A percentile compares a stretch with the other conserved stretches of the same genome.
These are phyloP conservation scores for Beta lomatogona DNA, from an alignment of 179 eudicot species.

Conservation along the genomic window DNA sequence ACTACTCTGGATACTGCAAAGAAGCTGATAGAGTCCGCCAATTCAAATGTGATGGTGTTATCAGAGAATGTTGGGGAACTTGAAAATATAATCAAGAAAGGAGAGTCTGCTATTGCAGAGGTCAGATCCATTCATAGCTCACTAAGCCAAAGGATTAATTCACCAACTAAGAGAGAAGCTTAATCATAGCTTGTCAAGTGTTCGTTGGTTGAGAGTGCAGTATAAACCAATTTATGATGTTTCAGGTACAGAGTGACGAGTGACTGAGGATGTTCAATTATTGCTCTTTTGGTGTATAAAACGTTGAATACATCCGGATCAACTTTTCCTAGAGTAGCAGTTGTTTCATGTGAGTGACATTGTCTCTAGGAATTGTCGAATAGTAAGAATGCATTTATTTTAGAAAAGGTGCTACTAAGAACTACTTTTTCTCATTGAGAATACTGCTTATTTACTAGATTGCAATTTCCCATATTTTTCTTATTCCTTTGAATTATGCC, in stretches of 20 bases:
- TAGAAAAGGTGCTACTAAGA: neutral
- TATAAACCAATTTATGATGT: neutral
- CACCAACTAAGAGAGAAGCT: slow-evolving; percentile 23
- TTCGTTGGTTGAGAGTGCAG: neutral
- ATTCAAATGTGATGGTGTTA: slow-evolving; percentile 44
- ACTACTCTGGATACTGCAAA: slow-evolving; percentile 64
- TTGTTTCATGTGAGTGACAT: neutral
- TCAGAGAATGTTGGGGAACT: slow-evolving; percentile 66
- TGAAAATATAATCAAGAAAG: slow-evolving; percentile 52
- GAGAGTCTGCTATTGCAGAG: slow-evolving; percentile 60
- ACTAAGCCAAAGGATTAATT: slow-evolving; percentile 30
- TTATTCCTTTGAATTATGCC: neutral
- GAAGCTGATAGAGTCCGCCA: slow-evolving; percentile 58
- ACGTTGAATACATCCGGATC: neutral
- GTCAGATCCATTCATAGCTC: slow-evolving; percentile 57
- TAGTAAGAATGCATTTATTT: neutral
- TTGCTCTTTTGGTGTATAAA: slow-evolving; percentile 8
- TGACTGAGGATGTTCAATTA: neutral
- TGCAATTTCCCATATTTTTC: neutral
- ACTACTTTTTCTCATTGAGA: neutral
- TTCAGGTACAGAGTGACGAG: slow-evolving; percentile 5
- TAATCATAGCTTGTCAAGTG: neutral
- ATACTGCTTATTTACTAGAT: neutral
- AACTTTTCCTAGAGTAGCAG: neutral
- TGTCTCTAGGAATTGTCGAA: neutral